Base-by-base conservation (phyloP, 495 filamentous ascomycete species). In the Trichoderma asperelloides region DNA sequence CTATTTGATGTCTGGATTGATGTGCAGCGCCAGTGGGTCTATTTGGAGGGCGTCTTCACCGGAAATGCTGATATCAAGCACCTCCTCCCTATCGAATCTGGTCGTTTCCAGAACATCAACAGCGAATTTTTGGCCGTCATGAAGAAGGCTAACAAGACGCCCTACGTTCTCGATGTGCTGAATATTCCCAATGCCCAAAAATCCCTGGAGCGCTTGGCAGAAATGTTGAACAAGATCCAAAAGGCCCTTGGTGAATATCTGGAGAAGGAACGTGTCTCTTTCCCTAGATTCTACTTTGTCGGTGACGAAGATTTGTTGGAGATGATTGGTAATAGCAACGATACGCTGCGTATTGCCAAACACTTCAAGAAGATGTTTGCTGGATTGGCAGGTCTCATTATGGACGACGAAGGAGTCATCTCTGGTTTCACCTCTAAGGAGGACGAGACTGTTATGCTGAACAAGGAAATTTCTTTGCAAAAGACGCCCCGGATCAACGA, bases 351-450 rank as follows among this genome's bases (percentile, higher is more conserved):
- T 30, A 93, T 99, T 67, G 90, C 94, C 60, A 98, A 98, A 76
- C 95, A 99, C 76, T 91, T 99, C 81, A 92, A 96, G 77, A 99
- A 99, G 82, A 99, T 99, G 95, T 99, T 99, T 80, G 95, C 95
- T 66, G 95, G 95, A 64, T 80, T 99, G 28, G 91, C 88, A 6
- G 93, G 94, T 0, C 83, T 99, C 43, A 81, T 95, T 27, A 91
- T 96, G 83, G 92, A 97, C 72, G 93, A 97, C 67, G 89, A 97
- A 68, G 85, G 86, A 43, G 86, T 88, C 68, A 97, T 99, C 68
- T 84, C 91, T 8, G 94, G 93, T 0, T 94, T 98, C 74, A 93
- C 89, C 41, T 98, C 96, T 0, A 98, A 96, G 74, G 95, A 99
- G 78, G 93, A 91, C 45, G 95, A 99, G 78, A 84, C 91, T 69